phyloP scores from a whole-genome alignment of 1,284 basidiomycete genomes.

The Ceratobasidium sp. region DNA sequence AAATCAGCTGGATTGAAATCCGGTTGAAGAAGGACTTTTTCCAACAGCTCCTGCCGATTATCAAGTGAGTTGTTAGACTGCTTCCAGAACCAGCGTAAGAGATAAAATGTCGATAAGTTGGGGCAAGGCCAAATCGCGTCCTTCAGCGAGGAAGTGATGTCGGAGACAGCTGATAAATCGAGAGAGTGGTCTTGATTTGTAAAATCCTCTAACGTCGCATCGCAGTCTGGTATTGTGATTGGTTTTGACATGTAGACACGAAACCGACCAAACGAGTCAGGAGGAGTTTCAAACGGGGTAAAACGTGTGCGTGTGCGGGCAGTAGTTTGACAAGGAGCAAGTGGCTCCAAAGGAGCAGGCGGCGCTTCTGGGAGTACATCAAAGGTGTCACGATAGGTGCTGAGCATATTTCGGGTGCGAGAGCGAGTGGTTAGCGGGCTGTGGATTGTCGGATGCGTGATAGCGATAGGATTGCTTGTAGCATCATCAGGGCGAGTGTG shows the following conservation, averaged over 20 bases:
- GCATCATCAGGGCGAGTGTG: too few species aligned
- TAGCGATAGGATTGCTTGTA: too few species aligned
- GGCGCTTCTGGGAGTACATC: not conserved
- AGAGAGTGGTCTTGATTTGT: not conserved
- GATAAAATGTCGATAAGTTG: slow-evolving; percentile 3
- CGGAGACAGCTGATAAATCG: not conserved
- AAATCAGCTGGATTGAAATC: not conserved
- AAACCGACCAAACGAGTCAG: slow-evolving; percentile 10
- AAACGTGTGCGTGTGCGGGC: not conserved
- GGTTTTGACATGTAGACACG: not conserved
- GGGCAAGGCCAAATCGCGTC: slow-evolving; percentile 10
- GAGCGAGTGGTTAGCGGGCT: not conserved
- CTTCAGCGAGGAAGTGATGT: not conserved
- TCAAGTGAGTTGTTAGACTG: not conserved
- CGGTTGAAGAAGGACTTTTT: not conserved
- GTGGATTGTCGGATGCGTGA: not conserved
- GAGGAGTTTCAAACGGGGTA: not conserved
- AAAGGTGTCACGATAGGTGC: not conserved
- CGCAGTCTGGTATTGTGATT: not conserved
- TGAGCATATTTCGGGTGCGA: not conserved
- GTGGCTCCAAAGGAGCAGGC: not conserved
- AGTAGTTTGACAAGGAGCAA: not conserved
- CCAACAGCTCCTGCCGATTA: not conserved
- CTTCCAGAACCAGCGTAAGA: slow-evolving; percentile 5
- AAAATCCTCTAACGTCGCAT: not conserved